phyloP scores from a whole-genome alignment of 352 stramenopile species.

The Phytopythium oedochilum region DNA sequence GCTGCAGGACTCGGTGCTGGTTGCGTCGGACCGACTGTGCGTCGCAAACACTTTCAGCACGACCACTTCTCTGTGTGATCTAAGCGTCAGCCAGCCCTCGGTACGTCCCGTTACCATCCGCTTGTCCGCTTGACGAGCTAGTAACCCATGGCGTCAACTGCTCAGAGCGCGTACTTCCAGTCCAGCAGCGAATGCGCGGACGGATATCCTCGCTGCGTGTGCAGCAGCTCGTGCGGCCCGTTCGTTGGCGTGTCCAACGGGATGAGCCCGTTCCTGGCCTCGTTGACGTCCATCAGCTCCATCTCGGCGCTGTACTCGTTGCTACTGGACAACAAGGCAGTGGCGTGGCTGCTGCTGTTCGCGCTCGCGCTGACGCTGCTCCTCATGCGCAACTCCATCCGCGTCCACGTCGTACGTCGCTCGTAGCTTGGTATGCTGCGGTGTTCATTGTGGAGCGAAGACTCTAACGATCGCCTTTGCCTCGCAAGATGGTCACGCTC shows the following conservation, averaged over 20 bases:
- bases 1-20: constrained; percentile 41
- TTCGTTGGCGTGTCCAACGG: constrained; percentile 38
- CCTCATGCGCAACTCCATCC: constrained; percentile 53
- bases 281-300: constrained; percentile 20
- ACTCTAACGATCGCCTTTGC: not conserved
- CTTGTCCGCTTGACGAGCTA: too few relatives aligned
- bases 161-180: constrained; percentile 42
- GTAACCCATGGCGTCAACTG: not conserved
- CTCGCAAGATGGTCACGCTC: constrained; percentile 25
- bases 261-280: constrained; percentile 32
- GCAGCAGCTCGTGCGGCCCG: constrained; percentile 51
- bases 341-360: constrained; percentile 35
- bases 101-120: constrained; percentile 11
- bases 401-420: constrained; percentile 32
- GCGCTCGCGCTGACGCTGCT: constrained; percentile 30
- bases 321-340: constrained; percentile 28
- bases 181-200: constrained; percentile 22
- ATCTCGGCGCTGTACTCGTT: constrained; percentile 28
- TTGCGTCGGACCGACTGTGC: constrained; percentile 14
- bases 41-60: constrained; percentile 21
- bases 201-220: constrained; percentile 63
- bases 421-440: not conserved
- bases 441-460: too few relatives aligned
- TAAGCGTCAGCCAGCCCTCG: constrained; percentile 26
- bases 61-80: constrained; percentile 22